phyloP scores from a whole-genome alignment of 495 filamentous ascomycete genomes.

The Penicillium paxilli region DNA sequence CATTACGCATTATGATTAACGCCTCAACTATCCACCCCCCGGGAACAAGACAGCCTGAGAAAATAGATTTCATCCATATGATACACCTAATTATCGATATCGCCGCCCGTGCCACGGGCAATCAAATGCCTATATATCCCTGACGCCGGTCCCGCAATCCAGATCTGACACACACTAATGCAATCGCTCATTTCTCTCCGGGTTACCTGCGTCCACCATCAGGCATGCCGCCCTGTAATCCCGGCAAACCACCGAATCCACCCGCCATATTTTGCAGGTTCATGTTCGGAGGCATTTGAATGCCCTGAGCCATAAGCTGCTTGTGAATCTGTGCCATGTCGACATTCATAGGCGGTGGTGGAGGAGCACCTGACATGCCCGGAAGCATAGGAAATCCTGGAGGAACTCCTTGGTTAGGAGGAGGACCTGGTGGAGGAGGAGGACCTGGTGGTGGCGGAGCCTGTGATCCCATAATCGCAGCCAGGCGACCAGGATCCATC shows the following conservation, averaged over 20 bases:
- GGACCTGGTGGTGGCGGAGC: slow-evolving; percentile 18
- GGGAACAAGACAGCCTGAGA: not conserved
- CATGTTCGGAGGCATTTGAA: slow-evolving; percentile 40
- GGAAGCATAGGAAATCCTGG: slow-evolving; percentile 47
- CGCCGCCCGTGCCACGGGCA: slow-evolving; percentile 16
- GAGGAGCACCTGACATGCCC: slow-evolving; percentile 39
- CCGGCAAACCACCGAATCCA: slow-evolving; percentile 44
- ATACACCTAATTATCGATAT: slow-evolving; percentile 27
- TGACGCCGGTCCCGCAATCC: slow-evolving; percentile 23
- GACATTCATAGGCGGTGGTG: slow-evolving; percentile 55
- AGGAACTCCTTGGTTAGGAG: slow-evolving; percentile 13
- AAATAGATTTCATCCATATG: not conserved
- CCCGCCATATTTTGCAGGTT: slow-evolving; percentile 46
- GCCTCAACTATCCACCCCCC: not conserved
- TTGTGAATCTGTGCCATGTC: slow-evolving; percentile 68
- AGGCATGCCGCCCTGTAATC: slow-evolving; percentile 39
- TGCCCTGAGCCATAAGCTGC: slow-evolving; percentile 43
- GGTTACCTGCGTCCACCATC: slow-evolving; percentile 37
- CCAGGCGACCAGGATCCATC: slow-evolving; percentile 53
- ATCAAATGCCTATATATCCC: slow-evolving; percentile 23
- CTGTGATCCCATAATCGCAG: slow-evolving; percentile 45
- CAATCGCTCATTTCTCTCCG: not conserved
- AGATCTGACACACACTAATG: slow-evolving; percentile 18
- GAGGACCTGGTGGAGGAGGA: slow-evolving; percentile 9
- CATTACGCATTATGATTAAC: too few relatives aligned